These are phyloP conservation scores for Curvularia eragrostidis DNA, from an alignment of 2,329 filamentous ascomycete species.

Conservation along the genomic window DNA sequence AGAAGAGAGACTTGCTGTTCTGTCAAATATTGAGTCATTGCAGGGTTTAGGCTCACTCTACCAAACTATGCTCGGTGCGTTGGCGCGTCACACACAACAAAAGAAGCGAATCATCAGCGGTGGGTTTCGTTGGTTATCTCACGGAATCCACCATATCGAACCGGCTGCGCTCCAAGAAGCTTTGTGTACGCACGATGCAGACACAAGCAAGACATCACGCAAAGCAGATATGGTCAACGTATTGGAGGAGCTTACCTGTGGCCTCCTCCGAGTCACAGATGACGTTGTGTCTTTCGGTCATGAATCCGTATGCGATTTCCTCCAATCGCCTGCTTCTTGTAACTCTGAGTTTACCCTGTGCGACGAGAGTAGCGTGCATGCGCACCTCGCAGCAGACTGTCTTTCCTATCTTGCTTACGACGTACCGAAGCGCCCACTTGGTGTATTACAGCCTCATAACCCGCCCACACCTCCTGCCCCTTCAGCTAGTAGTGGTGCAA, in stretches of 20 bases:
- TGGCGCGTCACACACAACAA: slow-evolving; percentile 22
- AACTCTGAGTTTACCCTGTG: slow-evolving; percentile 33
- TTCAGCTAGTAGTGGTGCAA: slow-evolving; percentile 30
- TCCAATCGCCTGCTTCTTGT: slow-evolving; percentile 27
- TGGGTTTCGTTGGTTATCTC: slow-evolving; percentile 37
- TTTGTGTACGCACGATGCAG: slow-evolving; percentile 20
- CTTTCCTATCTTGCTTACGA: slow-evolving; percentile 39
- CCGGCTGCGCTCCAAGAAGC: slow-evolving; percentile 30
- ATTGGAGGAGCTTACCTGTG: slow-evolving; percentile 34
- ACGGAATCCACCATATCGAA: slow-evolving; percentile 31
- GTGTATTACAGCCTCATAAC: slow-evolving; percentile 21
- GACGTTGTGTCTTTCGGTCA: slow-evolving; percentile 33
- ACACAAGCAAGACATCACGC: not conserved
- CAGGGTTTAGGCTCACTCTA: slow-evolving; percentile 34
- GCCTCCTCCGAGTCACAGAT: slow-evolving; percentile 31
- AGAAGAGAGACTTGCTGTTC: slow-evolving; percentile 29
- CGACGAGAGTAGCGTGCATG: slow-evolving; percentile 35
- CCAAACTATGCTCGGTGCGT: slow-evolving; percentile 26
- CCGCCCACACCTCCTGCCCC: slow-evolving; percentile 13
- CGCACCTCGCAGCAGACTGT: slow-evolving; percentile 37
- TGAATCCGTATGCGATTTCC: slow-evolving; percentile 34
- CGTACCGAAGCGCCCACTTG: slow-evolving; percentile 36
- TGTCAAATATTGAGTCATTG: slow-evolving; percentile 28
- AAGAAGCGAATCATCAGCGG: slow-evolving; percentile 34
- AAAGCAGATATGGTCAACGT: slow-evolving; percentile 20